Evolutionary conservation across 148 eudicot genomes (phyloP), one percentile per base, ranked within the genome.

Genomic region (Persicaria tinctoria): DNA sequence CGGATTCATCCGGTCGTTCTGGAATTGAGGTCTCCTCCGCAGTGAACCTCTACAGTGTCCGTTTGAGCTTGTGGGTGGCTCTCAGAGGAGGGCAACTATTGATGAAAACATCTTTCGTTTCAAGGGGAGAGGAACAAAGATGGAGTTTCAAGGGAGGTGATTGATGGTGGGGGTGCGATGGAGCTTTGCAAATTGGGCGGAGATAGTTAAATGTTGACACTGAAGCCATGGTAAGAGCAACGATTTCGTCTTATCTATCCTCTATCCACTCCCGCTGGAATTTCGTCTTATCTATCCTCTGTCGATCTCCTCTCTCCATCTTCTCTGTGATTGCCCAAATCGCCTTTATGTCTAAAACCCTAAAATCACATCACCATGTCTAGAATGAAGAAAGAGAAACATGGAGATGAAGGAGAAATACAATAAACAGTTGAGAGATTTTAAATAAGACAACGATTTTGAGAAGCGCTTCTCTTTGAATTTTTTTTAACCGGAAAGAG

Each of bases 1-100:
- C 23, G 23, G 23, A 20, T 20, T 20, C 23, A 17, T 11, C 7
- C 38, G 48, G 59, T 20, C 23, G 23, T 20, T 20, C 23, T 74
- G 54, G 81, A 81, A 44, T 14, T 75, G 4, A 66, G 74, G 72
- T 76, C 73, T 84, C 89, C 64, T 74, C 90, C 17, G 79, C 86
- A 3, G 79, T 80, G 53, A 88, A 78, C 81, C 83, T 84, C 5
- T 84, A 59, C 72, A 57, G 78, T 27, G 47, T 78, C 54, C 45
- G 48, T 32, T 78, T 83, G 1, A 75, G 72, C 45, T 57, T 72
- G 11, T 73, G 74, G 80, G 74, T 56, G 46, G 63, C 46, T 60
- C 76, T 77, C 57, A 79, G 72, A 5, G 44, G 14, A 8, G 69
- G 17, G 23, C 46, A 78, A 23, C 54, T 73, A 14, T 68, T 78